A percentile compares a stretch with the other conserved stretches of the same genome.
Conservation (phyloP, 169 alveolate genomes). For the Cryptosporidium sp. region DNA sequence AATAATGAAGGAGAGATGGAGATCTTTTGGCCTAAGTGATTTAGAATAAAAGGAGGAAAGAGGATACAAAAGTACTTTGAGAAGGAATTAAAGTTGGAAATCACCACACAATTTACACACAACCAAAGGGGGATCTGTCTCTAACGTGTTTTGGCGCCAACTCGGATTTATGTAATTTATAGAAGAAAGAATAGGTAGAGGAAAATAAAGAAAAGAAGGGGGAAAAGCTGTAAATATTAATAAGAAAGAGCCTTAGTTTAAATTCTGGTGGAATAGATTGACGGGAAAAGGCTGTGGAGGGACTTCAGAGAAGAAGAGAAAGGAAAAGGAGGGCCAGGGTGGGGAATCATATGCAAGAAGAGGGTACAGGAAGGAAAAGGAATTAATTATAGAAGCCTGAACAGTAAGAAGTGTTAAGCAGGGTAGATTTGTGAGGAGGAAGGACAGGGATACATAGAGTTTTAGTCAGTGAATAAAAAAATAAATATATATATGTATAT, state of each 20-base stretch:
- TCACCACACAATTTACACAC: conserved; percentile 33
- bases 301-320: neutral
- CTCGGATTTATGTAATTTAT: neutral
- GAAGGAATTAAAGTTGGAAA: neutral
- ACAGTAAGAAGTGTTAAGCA: neutral
- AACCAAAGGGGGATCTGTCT: conserved; percentile 14
- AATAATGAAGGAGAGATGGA: neutral
- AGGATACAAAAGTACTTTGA: neutral
- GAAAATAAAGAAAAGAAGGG: neutral
- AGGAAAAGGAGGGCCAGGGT: neutral
- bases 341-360: neutral
- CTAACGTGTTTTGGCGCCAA: conserved; percentile 34
- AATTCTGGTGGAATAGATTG: neutral
- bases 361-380: neutral
- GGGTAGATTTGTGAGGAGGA: neutral
- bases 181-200: neutral
- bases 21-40: no score
- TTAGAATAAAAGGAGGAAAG: neutral
- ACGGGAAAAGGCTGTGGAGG: neutral
- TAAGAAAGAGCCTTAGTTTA: no score
- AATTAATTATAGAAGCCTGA: neutral
- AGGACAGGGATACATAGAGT: no score
- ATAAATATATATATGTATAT: neutral
- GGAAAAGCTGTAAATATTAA: neutral
- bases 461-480: neutral